Base-by-base conservation (phyloP, 768 basidiomycete genomes). In the Chalciporus sphaerocephalus region DNA sequence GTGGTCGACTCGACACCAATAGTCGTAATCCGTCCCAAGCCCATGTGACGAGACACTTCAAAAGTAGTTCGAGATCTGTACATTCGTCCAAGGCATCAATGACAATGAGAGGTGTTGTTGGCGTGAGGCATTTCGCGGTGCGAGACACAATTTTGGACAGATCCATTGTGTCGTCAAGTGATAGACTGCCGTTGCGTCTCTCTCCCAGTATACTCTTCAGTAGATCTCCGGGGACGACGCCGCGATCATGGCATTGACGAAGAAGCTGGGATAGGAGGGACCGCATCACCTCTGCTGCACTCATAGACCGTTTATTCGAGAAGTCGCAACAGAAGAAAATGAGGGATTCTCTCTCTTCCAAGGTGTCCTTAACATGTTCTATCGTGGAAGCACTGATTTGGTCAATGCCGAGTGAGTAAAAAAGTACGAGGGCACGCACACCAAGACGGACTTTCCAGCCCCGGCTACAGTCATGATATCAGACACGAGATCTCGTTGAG, bases 251-350 rank as follows among this genome's bases (percentile, higher is more conserved):
- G 25, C 46, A 21, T 0, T 20, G 34, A 2, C 6, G 10, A 1
- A 17, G n/a, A 2, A 60, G 10, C 49, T 62, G 60, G 0, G 44
- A n/a, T 7, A 60, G 50, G 18, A 62, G 18, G 2, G 58, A 57
- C 5, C 53, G 51, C 35, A 57, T 40, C 11, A 60, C 44, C 16
- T 49, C 53, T 1, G 54, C 30, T 6, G 50, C 42, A 8, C 42
- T 44, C 2, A 45, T 57, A 2, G 52, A 54, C 2, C 35, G 20
- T 4, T 7, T 17, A 1, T 18, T 36, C 5, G 42, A 44, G 30
- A 62, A 62, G 38, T 61, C 55, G 5, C 60, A 62, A 42, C 60
- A 62, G 36, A 62, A 61, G 18, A 44, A 57, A 0, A 21, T 44
- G 1, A 42, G 39, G 13, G 16, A 12, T 20, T 40, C 40, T 17